Conservation (phyloP, 2,329 filamentous ascomycete genomes). For the Colletotrichum melonis region DNA sequence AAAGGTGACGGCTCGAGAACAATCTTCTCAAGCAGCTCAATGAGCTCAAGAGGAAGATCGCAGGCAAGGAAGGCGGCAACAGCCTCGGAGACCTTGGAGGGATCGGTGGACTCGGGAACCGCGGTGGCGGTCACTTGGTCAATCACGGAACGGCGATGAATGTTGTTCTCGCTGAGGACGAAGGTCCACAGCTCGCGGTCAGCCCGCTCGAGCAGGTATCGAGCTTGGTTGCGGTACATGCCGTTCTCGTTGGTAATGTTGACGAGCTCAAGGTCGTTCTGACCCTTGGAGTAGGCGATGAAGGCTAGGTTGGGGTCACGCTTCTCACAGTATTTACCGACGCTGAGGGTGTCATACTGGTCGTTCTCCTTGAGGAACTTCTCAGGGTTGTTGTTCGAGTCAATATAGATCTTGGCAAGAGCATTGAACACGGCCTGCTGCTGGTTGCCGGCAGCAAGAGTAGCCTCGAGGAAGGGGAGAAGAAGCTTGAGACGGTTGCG, state of each 20-base stretch:
- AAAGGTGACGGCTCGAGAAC: conserved; percentile 99
- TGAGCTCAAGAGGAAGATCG: conserved; percentile 92
- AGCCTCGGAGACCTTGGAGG: conserved; percentile 93
- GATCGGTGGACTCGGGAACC: conserved; percentile 91
- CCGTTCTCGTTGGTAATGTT: conserved; percentile 99
- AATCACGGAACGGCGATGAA: conserved; percentile 91
- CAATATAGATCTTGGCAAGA: conserved; percentile 98
- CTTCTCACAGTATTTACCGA: conserved; percentile 99
- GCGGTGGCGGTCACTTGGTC: conserved; percentile 97
- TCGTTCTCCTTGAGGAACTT: conserved; percentile 98
- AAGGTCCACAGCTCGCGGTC: conserved; percentile 94
- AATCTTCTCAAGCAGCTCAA: conserved; percentile 98
- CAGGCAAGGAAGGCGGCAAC: conserved; percentile 93
- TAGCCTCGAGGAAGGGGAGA: conserved; percentile 94
- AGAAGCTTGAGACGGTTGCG: conserved; percentile 96
- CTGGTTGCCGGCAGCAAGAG: conserved; percentile 88
- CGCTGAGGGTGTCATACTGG: conserved; percentile 89
- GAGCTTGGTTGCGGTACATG: conserved; percentile 99
- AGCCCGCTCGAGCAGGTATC: conserved; percentile 91
- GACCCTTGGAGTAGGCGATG: conserved; percentile 95
- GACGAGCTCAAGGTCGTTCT: conserved; percentile 97
- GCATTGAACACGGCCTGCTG: conserved; percentile 98
- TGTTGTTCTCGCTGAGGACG: conserved; percentile 94
- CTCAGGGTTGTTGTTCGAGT: conserved; percentile 98
- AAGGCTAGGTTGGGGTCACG: conserved; percentile 95